Percentiles rank a stretch among this genome's conserved stretches.
Conservation (phyloP, 129 eudicot genomes). For the Ambrosia trifida region DNA sequence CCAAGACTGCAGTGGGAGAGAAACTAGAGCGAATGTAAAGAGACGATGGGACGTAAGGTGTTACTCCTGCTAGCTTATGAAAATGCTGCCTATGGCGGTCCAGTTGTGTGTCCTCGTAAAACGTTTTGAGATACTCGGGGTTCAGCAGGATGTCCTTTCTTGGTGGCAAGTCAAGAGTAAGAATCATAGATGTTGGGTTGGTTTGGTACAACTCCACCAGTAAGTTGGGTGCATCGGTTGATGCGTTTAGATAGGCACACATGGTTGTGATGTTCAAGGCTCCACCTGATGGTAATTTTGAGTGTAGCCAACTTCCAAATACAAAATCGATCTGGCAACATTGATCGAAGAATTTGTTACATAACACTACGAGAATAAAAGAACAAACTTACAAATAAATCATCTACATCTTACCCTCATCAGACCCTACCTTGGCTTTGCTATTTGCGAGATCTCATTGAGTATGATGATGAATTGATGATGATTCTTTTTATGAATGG, state of each 20-base stretch:
- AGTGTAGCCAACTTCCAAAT: conserved; percentile 88
- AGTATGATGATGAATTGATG: no score
- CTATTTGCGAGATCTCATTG: no score
- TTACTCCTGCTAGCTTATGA: conserved; percentile 54
- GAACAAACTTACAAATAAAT: no score
- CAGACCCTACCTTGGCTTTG: no score
- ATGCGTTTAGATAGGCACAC: conserved; percentile 62
- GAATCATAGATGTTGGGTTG: conserved; percentile 67
- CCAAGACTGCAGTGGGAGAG: conserved; percentile 75
- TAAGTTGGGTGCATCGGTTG: conserved; percentile 84
- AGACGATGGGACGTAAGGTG: conserved; percentile 66
- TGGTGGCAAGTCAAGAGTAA: conserved; percentile 77
- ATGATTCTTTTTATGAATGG: no score
- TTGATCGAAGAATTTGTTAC: neutral
- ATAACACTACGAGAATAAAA: no score
- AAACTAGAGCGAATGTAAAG: conserved; percentile 61
- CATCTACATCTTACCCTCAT: no score
- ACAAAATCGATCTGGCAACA: conserved; percentile 69
- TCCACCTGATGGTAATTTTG: conserved; percentile 78
- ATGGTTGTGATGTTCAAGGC: conserved; percentile 77
- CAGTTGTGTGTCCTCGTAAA: conserved; percentile 72
- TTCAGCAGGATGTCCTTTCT: conserved; percentile 75
- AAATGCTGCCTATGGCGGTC: conserved; percentile 69
- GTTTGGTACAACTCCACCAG: conserved; percentile 69
- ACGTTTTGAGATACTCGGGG: conserved; percentile 78